Percentiles rank a stretch among this genome's conserved stretches.
phyloP scores from a whole-genome alignment of 116 monocot genomes.

The Dioscorea cayenensis region DNA sequence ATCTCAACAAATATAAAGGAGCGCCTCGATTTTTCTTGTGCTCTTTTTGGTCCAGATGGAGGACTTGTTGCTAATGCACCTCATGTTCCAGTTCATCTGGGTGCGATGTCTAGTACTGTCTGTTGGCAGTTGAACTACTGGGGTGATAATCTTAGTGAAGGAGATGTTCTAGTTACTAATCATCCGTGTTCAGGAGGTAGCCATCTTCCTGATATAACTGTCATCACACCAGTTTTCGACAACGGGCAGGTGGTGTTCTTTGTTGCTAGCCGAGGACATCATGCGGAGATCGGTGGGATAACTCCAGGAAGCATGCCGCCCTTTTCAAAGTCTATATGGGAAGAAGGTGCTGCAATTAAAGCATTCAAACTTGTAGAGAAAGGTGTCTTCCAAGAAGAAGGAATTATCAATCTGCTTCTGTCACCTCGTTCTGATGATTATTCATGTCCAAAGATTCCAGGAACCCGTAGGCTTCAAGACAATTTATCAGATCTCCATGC shows the following conservation, averaged over 20 bases:
- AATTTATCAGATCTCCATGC: conserved; percentile 89
- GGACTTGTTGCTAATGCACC: conserved; percentile 98
- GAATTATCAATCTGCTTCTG: conserved; percentile 51
- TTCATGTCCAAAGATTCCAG: conserved; percentile 32
- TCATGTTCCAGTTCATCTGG: conserved; percentile 94
- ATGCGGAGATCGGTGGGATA: conserved; percentile 93
- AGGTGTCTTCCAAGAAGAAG: conserved; percentile 82
- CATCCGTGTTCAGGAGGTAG: conserved; percentile 92
- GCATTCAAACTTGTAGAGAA: conserved; percentile 90
- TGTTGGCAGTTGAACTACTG: conserved; percentile 77
- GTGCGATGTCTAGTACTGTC: conserved; percentile 93
- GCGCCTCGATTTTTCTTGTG: conserved; percentile 96
- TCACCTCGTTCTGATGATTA: conserved; percentile 34
- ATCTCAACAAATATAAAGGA: conserved; percentile 99
- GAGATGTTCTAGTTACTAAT: conserved; percentile 90
- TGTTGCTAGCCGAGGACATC: conserved; percentile 95
- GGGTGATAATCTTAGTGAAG: conserved; percentile 73
- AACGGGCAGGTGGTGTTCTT: conserved; percentile 77
- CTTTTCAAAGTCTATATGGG: conserved; percentile 83
- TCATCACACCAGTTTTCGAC: conserved; percentile 89
- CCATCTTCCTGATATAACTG: conserved; percentile 98
- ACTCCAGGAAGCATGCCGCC: conserved; percentile 99
- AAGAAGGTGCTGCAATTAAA: conserved; percentile 94
- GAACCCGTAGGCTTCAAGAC: conserved; percentile 78
- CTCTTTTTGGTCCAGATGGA: conserved; percentile 86